Evolutionary conservation across 352 stramenopile genomes (phyloP).

Genomic region (Phytophthora palmivora): DNA sequence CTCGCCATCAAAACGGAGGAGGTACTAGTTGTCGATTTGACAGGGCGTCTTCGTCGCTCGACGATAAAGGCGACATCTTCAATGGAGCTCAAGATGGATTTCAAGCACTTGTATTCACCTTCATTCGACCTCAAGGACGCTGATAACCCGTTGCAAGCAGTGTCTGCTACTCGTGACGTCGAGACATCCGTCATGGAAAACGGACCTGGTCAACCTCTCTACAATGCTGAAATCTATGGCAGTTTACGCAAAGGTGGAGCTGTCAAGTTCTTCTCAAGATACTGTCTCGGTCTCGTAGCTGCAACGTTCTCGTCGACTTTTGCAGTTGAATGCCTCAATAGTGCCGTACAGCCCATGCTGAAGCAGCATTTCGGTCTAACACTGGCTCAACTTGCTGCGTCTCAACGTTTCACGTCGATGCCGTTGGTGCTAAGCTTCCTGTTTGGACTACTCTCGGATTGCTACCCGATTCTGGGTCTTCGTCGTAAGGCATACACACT

Average conservation of each 20-base stretch:
- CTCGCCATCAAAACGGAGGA: conserved; percentile 22
- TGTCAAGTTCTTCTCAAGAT: conserved; percentile 46
- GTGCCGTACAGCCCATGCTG: conserved; percentile 37
- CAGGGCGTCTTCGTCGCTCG: conserved; percentile 17
- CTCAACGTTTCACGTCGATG: conserved; percentile 51
- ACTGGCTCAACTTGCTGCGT: conserved; percentile 21
- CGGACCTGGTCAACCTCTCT: conserved; percentile 42
- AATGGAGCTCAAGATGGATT: conserved; percentile 24
- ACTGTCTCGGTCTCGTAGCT: conserved; percentile 46
- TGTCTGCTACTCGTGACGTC: conserved; percentile 4
- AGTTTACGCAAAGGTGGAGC: conserved; percentile 50
- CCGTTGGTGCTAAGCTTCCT: conserved; percentile 81
- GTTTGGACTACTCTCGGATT: conserved; percentile 80
- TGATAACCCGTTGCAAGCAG: neutral
- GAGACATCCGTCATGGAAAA: conserved; percentile 22
- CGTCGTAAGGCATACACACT: conserved; percentile 84
- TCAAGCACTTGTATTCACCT: conserved; percentile 26
- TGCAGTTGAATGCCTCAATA: conserved; percentile 36
- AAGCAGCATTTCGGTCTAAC: conserved; percentile 37
- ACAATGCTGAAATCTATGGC: conserved; percentile 65
- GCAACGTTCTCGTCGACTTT: conserved; percentile 52
- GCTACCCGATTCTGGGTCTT: conserved; percentile 78
- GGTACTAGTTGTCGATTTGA: conserved; percentile 28
- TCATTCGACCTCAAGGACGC: conserved; percentile 21
- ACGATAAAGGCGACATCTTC: conserved; percentile 23